Percentiles rank a stretch among this genome's conserved stretches.
Conservation (phyloP, 352 stramenopile species). For the Pythium rhizo-oryzae region DNA sequence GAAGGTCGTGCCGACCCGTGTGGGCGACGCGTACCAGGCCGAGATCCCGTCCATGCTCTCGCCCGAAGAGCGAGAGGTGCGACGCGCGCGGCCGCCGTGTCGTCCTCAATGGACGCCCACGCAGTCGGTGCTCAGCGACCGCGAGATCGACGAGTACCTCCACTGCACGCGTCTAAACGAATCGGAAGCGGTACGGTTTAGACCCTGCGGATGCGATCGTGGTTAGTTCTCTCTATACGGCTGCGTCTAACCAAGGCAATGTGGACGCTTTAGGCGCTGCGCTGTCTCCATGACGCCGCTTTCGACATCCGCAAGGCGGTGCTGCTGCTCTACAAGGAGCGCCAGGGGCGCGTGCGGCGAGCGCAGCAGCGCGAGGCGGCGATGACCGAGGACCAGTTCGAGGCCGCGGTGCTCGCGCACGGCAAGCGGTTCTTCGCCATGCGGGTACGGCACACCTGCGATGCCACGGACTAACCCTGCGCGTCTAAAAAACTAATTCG, state of each 20-base stretch:
- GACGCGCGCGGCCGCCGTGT: constrained; percentile 14
- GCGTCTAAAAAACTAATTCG: background rate
- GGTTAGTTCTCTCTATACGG: no score
- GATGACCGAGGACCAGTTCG: constrained; percentile 47
- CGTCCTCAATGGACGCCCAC: constrained; percentile 48
- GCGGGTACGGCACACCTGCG: no score
- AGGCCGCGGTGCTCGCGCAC: constrained; percentile 40
- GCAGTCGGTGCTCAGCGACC: constrained; percentile 24
- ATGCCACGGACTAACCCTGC: constrained; percentile 13
- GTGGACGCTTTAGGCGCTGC: constrained; percentile 41
- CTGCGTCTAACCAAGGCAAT: no score
- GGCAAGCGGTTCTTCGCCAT: constrained; percentile 70
- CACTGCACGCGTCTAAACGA: constrained; percentile 53
- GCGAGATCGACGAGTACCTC: constrained; percentile 58
- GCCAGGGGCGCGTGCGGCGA: constrained; percentile 33
- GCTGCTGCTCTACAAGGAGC: constrained; percentile 39
- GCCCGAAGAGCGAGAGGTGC: constrained; percentile 23
- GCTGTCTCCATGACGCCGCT: constrained; percentile 58
- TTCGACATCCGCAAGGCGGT: constrained; percentile 50
- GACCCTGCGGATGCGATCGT: background rate
- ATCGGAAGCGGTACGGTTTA: constrained; percentile 47
- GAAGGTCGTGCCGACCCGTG: constrained; percentile 32
- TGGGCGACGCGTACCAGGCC: constrained; percentile 47
- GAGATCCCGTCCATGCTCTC: constrained; percentile 56
- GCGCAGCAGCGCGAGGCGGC: constrained; percentile 30